These are phyloP conservation scores for Amauroascus niger DNA, from an alignment of 2,329 filamentous ascomycete species.

Conservation along the genomic window DNA sequence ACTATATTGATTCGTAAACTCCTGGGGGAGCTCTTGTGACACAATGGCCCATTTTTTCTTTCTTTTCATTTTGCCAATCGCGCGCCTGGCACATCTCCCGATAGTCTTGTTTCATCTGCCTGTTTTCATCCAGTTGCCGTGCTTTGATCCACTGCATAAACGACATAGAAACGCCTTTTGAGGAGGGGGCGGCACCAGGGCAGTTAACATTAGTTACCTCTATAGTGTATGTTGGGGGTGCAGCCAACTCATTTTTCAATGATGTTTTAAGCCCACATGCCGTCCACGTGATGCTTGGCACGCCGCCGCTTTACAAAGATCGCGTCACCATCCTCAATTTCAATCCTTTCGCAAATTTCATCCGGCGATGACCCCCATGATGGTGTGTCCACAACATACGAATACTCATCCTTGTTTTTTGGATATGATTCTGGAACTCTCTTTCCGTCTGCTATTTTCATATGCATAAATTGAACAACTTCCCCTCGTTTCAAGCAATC, in stretches of 20 bases:
- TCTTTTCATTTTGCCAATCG: background rate
- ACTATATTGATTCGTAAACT: too few relatives aligned
- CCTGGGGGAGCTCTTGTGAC: too few relatives aligned
- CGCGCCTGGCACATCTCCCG: background rate
- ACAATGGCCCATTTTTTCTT: too few relatives aligned
- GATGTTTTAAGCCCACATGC: background rate
- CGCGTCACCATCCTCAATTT: background rate
- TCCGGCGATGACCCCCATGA: background rate
- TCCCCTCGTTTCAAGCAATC: background rate
- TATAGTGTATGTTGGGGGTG: background rate
- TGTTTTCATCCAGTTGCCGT: background rate
- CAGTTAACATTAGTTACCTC: background rate
- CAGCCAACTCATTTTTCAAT: background rate
- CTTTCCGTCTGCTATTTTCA: background rate
- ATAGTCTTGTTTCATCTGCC: background rate
- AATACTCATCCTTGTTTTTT: background rate
- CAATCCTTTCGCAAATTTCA: background rate
- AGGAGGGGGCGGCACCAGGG: too few relatives aligned
- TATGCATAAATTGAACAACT: background rate
- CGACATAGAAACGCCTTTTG: background rate
- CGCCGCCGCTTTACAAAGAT: background rate
- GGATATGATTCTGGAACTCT: background rate
- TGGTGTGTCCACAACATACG: background rate
- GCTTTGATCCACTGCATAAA: background rate
- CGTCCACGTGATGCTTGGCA: background rate